phyloP scores from a whole-genome alignment of 2,329 filamentous ascomycete genomes.

The Paecilomyces sp. region DNA sequence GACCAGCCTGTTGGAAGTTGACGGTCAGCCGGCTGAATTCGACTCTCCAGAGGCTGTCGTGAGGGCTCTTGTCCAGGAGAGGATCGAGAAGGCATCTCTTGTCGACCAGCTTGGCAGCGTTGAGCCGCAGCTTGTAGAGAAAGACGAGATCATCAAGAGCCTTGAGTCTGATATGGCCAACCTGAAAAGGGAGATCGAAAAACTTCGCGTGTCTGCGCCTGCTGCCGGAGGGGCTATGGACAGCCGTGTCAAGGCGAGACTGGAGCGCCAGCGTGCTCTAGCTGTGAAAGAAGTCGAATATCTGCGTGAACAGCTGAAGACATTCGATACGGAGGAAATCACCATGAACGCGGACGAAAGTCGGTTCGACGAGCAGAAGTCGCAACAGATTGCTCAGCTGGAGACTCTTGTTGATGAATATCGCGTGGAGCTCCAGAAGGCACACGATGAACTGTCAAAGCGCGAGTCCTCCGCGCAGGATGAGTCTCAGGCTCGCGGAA shows the following conservation, averaged over 20 bases:
- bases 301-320: constrained; percentile 82
- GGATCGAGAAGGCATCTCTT: constrained; percentile 71
- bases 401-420: constrained; percentile 84
- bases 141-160: constrained; percentile 64
- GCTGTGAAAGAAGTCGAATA: constrained; percentile 92
- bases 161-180: constrained; percentile 63
- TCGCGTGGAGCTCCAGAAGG: constrained; percentile 66
- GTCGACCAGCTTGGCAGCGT: constrained; percentile 71
- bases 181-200: constrained; percentile 64
- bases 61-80: constrained; percentile 73
- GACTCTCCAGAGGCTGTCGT: constrained; percentile 84
- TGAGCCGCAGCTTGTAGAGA: constrained; percentile 70
- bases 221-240: constrained; percentile 44
- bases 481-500: constrained; percentile 39
- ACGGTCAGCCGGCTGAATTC: constrained; percentile 62
- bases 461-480: constrained; percentile 46
- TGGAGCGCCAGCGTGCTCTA: constrained; percentile 79
- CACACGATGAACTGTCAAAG: constrained; percentile 67
- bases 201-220: constrained; percentile 48
- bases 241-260: constrained; percentile 60
- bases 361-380: constrained; percentile 64
- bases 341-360: constrained; percentile 70
- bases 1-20: constrained; percentile 73
- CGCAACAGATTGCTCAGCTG: constrained; percentile 68
- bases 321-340: constrained; percentile 78